phyloP scores from a whole-genome alignment of 805 yeast species.

The Metschnikowia kofuensis region DNA sequence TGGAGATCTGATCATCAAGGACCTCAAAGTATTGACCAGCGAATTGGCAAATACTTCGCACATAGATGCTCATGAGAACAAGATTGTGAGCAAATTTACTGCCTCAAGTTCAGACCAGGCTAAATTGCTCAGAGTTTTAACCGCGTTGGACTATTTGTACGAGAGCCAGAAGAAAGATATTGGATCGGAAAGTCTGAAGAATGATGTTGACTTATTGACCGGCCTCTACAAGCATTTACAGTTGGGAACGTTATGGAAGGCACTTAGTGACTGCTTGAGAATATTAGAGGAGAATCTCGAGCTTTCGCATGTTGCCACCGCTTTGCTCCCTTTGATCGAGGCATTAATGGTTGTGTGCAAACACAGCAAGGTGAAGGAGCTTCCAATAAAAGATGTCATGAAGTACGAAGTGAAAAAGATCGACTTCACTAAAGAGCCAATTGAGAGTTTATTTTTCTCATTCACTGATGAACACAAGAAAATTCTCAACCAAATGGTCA shows the following conservation, averaged over 20 bases:
- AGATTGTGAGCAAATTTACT: conserved; percentile 64
- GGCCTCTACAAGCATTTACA: conserved; percentile 64
- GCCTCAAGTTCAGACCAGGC: conserved; percentile 85
- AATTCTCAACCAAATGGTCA: conserved; percentile 85
- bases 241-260: conserved; percentile 81
- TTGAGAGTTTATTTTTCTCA: conserved; percentile 74
- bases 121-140: conserved; percentile 75
- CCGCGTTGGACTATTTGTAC: conserved; percentile 82
- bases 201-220: conserved; percentile 48
- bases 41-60: conserved; percentile 38
- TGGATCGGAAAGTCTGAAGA: conserved; percentile 15
- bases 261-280: conserved; percentile 68
- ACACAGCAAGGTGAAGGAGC: conserved; percentile 64
- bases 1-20: conserved; percentile 53
- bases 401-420: conserved; percentile 61
- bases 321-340: conserved; percentile 82
- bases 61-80: conserved; percentile 39
- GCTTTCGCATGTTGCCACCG: conserved; percentile 61
- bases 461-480: conserved; percentile 88
- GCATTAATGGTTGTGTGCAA: conserved; percentile 96
- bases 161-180: conserved; percentile 35
- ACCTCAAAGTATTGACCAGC: conserved; percentile 47
- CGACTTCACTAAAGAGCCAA: conserved; percentile 71
- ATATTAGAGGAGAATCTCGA: conserved; percentile 57
- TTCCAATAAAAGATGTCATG: conserved; percentile 49